Conservation (phyloP, 305 asterid genomes). For the Plantago lanceolata region DNA sequence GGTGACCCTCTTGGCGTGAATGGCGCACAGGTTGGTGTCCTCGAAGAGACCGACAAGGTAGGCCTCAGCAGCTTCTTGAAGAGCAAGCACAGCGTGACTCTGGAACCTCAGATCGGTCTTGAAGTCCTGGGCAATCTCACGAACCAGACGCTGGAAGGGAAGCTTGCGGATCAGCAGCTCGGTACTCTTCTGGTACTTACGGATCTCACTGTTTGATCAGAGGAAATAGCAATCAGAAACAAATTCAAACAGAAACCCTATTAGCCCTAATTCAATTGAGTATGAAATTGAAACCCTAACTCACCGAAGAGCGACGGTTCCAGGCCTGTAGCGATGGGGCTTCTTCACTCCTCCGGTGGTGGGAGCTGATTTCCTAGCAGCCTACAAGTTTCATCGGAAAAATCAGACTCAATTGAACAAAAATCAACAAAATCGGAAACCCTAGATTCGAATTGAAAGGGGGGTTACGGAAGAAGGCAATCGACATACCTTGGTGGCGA, state of each 20-base stretch:
- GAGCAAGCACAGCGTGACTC: conserved; percentile 64
- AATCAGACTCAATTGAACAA: neutral
- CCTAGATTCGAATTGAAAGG: neutral
- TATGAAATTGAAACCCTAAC: neutral
- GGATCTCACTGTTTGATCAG: conserved; percentile 44
- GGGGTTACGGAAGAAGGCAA: neutral
- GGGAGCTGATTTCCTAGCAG: conserved; percentile 64
- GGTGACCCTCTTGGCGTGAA: conserved; percentile 66
- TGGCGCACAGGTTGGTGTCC: conserved; percentile 58
- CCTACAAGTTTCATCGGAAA: conserved; percentile 23
- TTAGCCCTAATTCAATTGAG: neutral
- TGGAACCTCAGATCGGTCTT: conserved; percentile 65
- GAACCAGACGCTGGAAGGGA: conserved; percentile 63
- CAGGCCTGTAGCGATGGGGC: conserved; percentile 74
- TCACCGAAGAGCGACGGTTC: conserved; percentile 72
- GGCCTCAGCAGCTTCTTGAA: conserved; percentile 61
- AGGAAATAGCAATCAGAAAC: neutral
- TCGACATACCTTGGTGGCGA: conserved; percentile 48
- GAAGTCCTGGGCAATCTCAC: conserved; percentile 67
- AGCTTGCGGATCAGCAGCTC: conserved; percentile 58
- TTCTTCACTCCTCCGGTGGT: conserved; percentile 68
- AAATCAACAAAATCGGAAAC: neutral
- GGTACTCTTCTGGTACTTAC: conserved; percentile 65
- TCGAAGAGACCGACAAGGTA: conserved; percentile 62
- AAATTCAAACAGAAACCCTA: neutral